Evolutionary conservation across 331 rosid genomes (phyloP), one percentile per base, ranked within the genome.

Genomic region (Saraca asoca): DNA sequence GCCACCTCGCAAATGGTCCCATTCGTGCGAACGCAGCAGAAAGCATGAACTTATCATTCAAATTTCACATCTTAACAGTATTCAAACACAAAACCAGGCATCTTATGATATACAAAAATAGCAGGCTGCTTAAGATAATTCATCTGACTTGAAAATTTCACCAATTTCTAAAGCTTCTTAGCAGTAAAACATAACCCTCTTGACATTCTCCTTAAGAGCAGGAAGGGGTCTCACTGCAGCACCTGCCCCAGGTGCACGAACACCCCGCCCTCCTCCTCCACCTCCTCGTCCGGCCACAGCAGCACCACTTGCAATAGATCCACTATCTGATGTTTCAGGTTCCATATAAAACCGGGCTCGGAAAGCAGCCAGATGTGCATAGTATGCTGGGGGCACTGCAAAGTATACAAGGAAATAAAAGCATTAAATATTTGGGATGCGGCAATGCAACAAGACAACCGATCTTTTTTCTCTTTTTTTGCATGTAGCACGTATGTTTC

Each of bases 301-400:
- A 24, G 31, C 31, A 24, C 31, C 31, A 24, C 31, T 24, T 24
- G 31, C 31, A 1, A 24, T 5, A 12, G 48, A 43, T 0, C 48
- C 48, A 43, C 12, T 71, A 24, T 71, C 81, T 29, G 65, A 72
- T 42, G 71, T 34, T 17, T 71, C 73, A 35, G 77, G 77, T 55
- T 71, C 77, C 20, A 63, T 63, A 8, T 77, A 77, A 69, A 71
- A 77, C 5, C 81, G 73, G 0, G 81, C 77, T 43, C 81, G 64
- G 7, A 77, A 77, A 18, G 81, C 77, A 15, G 81, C 81, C 31
- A 77, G 42, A 45, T 77, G 81, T 35, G 81, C 81, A 16, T 77
- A 77, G 65, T 77, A 77, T 24, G 81, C 81, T 6, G 81, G 81
- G 34, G 81, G 81, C 52, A 77, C 81, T 77, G 77, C 70, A 65